A percentile compares a stretch with the other conserved stretches of the same genome.
phyloP scores from a whole-genome alignment of 345 rosid genomes.

The Acer negundo region DNA sequence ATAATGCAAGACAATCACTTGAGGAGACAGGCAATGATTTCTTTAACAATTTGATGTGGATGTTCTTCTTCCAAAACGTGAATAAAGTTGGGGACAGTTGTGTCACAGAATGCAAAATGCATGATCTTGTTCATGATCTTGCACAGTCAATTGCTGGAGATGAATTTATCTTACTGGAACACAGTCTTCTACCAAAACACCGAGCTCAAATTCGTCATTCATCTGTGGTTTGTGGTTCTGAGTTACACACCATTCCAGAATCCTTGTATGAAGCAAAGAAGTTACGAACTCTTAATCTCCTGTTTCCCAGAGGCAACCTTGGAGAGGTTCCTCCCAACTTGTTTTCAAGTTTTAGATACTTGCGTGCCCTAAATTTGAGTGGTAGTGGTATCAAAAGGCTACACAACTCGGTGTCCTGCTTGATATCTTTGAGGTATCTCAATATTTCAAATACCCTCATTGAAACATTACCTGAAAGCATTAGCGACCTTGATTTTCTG shows the following conservation, averaged over 20 bases:
- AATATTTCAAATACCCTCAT: slow-evolving; percentile 27
- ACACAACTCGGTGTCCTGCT: slow-evolving; percentile 9
- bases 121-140: slow-evolving; percentile 41
- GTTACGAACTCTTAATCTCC: slow-evolving; percentile 26
- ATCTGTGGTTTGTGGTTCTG: slow-evolving; percentile 3
- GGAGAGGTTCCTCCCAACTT: slow-evolving; percentile 17
- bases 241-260: slow-evolving; percentile 17
- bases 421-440: slow-evolving; percentile 26
- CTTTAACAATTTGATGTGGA: slow-evolving; percentile 24
- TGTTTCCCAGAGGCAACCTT: slow-evolving; percentile 23
- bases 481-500: slow-evolving; percentile 20
- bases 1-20: neutral
- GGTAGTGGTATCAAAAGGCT: slow-evolving; percentile 25
- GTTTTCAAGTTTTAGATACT: slow-evolving; percentile 27
- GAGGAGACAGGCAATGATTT: slow-evolving; percentile 25
- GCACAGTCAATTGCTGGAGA: slow-evolving; percentile 17
- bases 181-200: neutral
- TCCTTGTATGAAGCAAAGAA: slow-evolving; percentile 23
- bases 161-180: slow-evolving; percentile 18
- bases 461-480: slow-evolving; percentile 17
- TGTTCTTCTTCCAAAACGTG: slow-evolving; percentile 28
- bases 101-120: slow-evolving; percentile 20
- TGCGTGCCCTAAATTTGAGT: slow-evolving; percentile 27
- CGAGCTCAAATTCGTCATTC: slow-evolving; percentile 15
- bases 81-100: neutral